A percentile compares a stretch with the other conserved stretches of the same genome.
Evolutionary conservation across 345 rosid genomes (phyloP).

Genomic region (Lepidium aucheri): DNA sequence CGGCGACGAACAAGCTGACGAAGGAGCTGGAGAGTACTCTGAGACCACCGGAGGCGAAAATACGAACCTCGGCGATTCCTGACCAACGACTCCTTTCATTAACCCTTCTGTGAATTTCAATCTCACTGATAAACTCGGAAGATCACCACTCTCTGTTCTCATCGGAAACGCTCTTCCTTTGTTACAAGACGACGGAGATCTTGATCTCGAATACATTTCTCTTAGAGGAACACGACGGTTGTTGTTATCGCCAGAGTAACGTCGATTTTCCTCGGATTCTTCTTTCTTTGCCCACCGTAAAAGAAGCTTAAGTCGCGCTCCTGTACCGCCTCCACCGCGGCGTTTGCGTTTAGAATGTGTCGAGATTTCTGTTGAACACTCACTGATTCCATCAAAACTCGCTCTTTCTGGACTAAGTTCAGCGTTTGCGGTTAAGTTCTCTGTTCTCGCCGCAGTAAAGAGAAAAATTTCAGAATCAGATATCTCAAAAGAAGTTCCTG

Average conservation of each 20-base stretch:
- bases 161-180: constrained; percentile 35
- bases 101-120: constrained; percentile 54
- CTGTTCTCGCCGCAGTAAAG: constrained; percentile 40
- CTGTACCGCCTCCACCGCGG: constrained; percentile 14
- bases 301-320: constrained; percentile 56
- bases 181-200: constrained; percentile 33
- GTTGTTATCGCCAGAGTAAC: constrained; percentile 17
- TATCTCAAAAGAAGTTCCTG: constrained; percentile 73
- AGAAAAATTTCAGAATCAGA: constrained; percentile 87
- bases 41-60: constrained; percentile 37
- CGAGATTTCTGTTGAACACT: constrained; percentile 12
- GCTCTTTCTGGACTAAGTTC: constrained; percentile 16
- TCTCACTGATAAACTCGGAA: constrained; percentile 70
- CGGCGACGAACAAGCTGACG: constrained; percentile 24
- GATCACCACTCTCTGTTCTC: constrained; percentile 32
- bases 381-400: constrained; percentile 24
- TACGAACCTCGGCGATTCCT: constrained; percentile 37
- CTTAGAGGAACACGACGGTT: constrained; percentile 55
- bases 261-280: constrained; percentile 23
- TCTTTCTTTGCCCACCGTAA: constrained; percentile 57
- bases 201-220: constrained; percentile 44
- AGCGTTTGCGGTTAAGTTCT: background rate
- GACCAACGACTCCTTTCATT: constrained; percentile 64
- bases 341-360: constrained; percentile 27
- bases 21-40: constrained; percentile 24